A percentile compares a stretch with the other conserved stretches of the same genome.
Conservation (phyloP, 2,329 filamentous ascomycete species). For the Trichoderma harzianum region DNA sequence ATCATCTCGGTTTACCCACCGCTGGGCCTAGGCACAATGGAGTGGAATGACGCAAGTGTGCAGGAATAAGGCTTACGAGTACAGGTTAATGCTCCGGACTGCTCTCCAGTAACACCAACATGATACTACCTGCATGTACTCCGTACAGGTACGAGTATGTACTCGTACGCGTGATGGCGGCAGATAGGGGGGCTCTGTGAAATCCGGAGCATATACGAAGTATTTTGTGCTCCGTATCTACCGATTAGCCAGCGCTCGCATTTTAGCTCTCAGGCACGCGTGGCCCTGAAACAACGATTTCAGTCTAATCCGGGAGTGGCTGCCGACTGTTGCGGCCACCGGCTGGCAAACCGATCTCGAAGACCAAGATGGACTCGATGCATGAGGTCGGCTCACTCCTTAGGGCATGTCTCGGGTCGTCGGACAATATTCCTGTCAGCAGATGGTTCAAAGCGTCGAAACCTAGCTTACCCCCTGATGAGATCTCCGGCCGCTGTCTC, state of each 20-base stretch:
- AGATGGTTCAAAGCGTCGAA: background rate
- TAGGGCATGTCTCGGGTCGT: background rate
- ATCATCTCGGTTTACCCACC: background rate
- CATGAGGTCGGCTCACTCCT: background rate
- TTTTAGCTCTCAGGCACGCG: background rate
- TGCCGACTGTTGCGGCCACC: slow-evolving; percentile 5
- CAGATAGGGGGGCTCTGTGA: background rate
- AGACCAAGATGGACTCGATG: background rate
- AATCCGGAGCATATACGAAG: background rate
- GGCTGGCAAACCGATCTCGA: slow-evolving; percentile 10
- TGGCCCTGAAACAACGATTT: background rate
- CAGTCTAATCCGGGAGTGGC: slow-evolving; percentile 7
- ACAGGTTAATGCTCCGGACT: background rate
- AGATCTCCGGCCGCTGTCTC: background rate
- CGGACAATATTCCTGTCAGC: slow-evolving; percentile 10
- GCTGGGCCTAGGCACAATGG: background rate
- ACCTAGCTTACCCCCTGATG: background rate
- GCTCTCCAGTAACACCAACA: background rate
- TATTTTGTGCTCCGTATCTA: background rate
- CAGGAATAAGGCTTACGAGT: background rate
- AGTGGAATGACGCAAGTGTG: slow-evolving; percentile 10
- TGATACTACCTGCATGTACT: background rate
- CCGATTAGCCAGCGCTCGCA: background rate
- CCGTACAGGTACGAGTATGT: background rate
- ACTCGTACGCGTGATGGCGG: background rate